Conservation (phyloP, 306 rosid genomes). For the Medicago lupulina region DNA sequence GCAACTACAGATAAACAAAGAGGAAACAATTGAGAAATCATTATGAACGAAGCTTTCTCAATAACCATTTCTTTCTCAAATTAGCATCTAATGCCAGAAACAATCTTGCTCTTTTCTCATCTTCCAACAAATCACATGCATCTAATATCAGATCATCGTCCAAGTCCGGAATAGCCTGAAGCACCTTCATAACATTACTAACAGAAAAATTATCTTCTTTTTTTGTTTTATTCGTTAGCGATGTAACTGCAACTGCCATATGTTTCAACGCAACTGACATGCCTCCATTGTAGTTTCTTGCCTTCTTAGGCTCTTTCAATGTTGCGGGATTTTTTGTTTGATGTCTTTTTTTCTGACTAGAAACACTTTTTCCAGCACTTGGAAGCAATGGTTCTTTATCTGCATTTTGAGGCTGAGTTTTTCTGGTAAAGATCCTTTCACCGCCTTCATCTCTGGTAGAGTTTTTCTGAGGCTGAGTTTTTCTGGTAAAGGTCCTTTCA, state of each 20-base stretch:
- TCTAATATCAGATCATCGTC: conserved; percentile 60
- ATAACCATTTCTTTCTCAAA: conserved; percentile 57
- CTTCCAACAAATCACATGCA: conserved; percentile 58
- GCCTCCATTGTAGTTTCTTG: conserved; percentile 36
- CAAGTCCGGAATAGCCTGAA: conserved; percentile 61
- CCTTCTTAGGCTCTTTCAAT: conserved; percentile 43
- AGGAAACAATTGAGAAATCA: conserved; percentile 20
- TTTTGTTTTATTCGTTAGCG: conserved; percentile 53
- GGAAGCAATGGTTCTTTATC: conserved; percentile 11
- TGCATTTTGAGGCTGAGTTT: conserved; percentile 23
- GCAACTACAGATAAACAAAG: conserved; percentile 1
- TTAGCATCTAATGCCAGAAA: conserved; percentile 51
- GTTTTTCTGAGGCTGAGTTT: conserved; percentile 13
- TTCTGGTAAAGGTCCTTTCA: conserved; percentile 31
- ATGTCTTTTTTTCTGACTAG: conserved; percentile 43
- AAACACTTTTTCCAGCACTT: conserved; percentile 36
- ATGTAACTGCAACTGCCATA: conserved; percentile 49
- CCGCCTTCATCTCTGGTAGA: neutral
- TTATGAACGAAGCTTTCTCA: conserved; percentile 52
- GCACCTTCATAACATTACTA: conserved; percentile 44
- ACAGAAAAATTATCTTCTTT: conserved; percentile 52
- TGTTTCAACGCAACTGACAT: conserved; percentile 42
- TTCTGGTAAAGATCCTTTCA: conserved; percentile 31
- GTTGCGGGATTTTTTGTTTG: conserved; percentile 32
- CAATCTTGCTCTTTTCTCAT: conserved; percentile 59